phyloP scores from a whole-genome alignment of 2,329 filamentous ascomycete species.

The Whalleya microplaca region DNA sequence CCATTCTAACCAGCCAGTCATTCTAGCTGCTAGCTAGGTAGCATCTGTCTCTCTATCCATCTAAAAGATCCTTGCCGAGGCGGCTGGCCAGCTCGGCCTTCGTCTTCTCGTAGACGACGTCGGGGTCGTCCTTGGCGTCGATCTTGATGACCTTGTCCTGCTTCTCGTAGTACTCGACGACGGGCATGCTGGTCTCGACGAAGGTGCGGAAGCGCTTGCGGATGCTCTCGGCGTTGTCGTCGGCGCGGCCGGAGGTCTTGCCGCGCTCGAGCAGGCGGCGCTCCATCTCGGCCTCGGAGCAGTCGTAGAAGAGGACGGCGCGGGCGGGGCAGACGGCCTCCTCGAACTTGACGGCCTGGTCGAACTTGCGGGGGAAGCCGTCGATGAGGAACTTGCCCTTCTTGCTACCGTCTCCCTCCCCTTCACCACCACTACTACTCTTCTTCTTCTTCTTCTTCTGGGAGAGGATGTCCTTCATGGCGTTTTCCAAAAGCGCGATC shows the following conservation, averaged over 20 bases:
- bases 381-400: constrained; percentile 76
- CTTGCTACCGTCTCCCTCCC: too few species aligned
- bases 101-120: constrained; percentile 61
- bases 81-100: constrained; percentile 52
- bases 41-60: not conserved
- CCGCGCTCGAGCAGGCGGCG: constrained; percentile 81
- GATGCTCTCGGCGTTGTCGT: constrained; percentile 95
- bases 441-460: constrained; percentile 36
- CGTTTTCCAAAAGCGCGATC: constrained; percentile 89
- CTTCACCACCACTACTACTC: too few species aligned
- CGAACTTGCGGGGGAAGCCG: constrained; percentile 95
- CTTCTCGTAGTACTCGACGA: constrained; percentile 81
- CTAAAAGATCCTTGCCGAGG: constrained; percentile 47
- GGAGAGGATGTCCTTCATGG: constrained; percentile 75
- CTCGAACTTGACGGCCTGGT: constrained; percentile 95
- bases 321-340: constrained; percentile 80
- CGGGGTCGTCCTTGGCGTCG: constrained; percentile 69
- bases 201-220: constrained; percentile 96
- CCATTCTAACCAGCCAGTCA: not conserved
- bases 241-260: constrained; percentile 86
- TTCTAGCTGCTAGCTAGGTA: not conserved
- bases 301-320: constrained; percentile 93
- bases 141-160: constrained; percentile 82
- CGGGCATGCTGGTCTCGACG: constrained; percentile 95
- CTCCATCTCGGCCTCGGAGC: constrained; percentile 88